A percentile compares a stretch with the other conserved stretches of the same genome.
phyloP scores from a whole-genome alignment of 2,329 filamentous ascomycete genomes.

The Phyllosticta citriasiana region DNA sequence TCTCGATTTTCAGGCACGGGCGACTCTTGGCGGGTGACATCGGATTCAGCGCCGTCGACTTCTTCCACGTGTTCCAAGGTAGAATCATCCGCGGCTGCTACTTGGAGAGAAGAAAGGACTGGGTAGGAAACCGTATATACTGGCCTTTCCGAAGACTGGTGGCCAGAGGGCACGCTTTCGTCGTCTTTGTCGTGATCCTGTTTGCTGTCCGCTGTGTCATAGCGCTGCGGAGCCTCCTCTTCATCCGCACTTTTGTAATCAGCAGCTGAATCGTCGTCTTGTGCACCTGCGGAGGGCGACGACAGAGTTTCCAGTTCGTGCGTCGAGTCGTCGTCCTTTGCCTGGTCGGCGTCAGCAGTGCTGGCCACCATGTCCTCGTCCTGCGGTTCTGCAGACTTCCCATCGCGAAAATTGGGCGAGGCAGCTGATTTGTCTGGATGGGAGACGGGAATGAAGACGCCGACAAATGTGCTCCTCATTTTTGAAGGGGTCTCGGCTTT shows the following conservation, averaged over 20 bases:
- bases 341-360: neutral
- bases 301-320: neutral
- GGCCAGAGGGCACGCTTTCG: neutral
- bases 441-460: neutral
- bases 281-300: neutral
- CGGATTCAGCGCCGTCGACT: neutral
- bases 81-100: neutral
- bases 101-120: neutral
- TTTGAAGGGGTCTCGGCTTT: neutral
- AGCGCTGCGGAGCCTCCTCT: neutral
- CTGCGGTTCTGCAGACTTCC: neutral
- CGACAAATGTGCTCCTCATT: neutral
- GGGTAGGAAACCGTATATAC: neutral
- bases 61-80: neutral
- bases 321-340: neutral
- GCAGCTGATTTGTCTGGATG: neutral
- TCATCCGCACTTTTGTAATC: neutral
- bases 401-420: neutral
- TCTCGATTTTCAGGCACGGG: neutral
- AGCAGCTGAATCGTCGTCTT: neutral
- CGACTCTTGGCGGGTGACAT: neutral
- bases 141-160: neutral
- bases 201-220: neutral
- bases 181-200: neutral
- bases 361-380: neutral